Evolutionary conservation across 352 stramenopile species (phyloP).

Genomic region (Phytophthora citrophthora): DNA sequence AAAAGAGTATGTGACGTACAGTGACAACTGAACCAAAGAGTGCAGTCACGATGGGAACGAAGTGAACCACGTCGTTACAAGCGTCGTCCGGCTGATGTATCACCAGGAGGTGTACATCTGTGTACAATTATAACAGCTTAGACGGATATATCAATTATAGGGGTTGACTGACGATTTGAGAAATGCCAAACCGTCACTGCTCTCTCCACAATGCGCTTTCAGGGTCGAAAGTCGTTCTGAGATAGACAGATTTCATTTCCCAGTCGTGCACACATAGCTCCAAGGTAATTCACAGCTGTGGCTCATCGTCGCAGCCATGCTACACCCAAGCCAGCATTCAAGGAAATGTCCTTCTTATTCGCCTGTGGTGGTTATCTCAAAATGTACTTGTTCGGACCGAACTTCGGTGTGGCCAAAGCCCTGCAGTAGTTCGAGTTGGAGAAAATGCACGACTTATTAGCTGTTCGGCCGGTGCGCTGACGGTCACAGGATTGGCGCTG

Average conservation of each 20-base stretch:
- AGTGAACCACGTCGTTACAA: not conserved
- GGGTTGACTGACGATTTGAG: too few species aligned
- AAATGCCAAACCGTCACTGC: too few species aligned
- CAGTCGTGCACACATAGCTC: not conserved
- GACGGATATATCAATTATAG: too few species aligned
- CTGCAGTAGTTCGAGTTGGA: constrained; percentile 80
- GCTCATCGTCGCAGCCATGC: not conserved
- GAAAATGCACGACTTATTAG: constrained; percentile 70
- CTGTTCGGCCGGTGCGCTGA: constrained; percentile 77
- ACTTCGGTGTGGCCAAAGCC: constrained; percentile 86
- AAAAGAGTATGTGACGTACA: constrained; percentile 4
- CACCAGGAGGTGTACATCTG: too few species aligned
- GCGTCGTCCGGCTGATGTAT: too few species aligned
- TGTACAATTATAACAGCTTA: too few species aligned
- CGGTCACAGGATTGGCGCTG: constrained; percentile 74
- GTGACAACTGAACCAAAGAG: constrained; percentile 9
- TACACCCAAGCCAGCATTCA: not conserved
- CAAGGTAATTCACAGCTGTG: constrained; percentile 6
- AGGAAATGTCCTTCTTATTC: constrained; percentile 75
- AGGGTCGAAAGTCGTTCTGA: constrained; percentile 5
- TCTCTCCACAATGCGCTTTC: too few species aligned
- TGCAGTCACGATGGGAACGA: constrained; percentile 35
- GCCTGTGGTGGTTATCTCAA: constrained; percentile 87
- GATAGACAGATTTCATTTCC: constrained; percentile 20
- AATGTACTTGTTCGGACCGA: constrained; percentile 90